These are phyloP conservation scores for Podospora didyma DNA, from an alignment of 495 filamentous ascomycete species.

Conservation along the genomic window DNA sequence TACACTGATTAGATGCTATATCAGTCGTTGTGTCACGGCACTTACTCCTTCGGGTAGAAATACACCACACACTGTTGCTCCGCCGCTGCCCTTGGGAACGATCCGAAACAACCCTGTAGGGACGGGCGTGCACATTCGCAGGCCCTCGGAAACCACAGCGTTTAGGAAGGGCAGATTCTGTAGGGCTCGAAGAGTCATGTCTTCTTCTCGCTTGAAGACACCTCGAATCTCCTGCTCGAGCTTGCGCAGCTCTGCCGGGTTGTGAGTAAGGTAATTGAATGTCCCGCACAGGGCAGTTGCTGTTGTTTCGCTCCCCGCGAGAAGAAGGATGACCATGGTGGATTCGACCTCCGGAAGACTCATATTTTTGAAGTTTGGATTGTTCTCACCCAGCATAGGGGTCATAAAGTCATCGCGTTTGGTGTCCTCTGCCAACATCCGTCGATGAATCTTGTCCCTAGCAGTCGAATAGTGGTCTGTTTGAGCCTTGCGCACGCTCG, in stretches of 20 bases:
- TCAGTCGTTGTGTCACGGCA: too few species aligned
- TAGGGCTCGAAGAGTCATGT: background rate
- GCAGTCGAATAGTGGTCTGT: too few species aligned
- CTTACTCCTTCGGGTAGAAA: background rate
- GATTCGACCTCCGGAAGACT: constrained; percentile 1
- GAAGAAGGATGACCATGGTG: background rate
- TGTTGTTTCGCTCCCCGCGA: constrained; percentile 2
- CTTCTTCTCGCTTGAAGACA: background rate
- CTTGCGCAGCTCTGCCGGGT: background rate
- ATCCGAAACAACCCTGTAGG: background rate
- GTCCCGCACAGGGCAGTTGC: background rate
- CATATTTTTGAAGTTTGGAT: constrained; percentile 1
- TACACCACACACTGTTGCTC: background rate
- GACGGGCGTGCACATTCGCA: background rate
- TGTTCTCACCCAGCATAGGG: constrained; percentile 1
- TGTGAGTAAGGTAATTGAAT: background rate
- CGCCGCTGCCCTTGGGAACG: background rate
- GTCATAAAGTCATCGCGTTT: background rate
- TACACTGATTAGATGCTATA: too few species aligned
- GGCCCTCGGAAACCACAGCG: background rate
- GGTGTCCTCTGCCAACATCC: background rate
- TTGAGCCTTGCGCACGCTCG: too few species aligned
- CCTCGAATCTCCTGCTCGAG: constrained; percentile 1
- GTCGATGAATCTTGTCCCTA: background rate
- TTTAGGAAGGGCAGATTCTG: constrained; percentile 5